A percentile compares a stretch with the other conserved stretches of the same genome.
These are phyloP conservation scores for Tolypocladium ovalisporum DNA, from an alignment of 2,329 filamentous ascomycete genomes.

Conservation along the genomic window DNA sequence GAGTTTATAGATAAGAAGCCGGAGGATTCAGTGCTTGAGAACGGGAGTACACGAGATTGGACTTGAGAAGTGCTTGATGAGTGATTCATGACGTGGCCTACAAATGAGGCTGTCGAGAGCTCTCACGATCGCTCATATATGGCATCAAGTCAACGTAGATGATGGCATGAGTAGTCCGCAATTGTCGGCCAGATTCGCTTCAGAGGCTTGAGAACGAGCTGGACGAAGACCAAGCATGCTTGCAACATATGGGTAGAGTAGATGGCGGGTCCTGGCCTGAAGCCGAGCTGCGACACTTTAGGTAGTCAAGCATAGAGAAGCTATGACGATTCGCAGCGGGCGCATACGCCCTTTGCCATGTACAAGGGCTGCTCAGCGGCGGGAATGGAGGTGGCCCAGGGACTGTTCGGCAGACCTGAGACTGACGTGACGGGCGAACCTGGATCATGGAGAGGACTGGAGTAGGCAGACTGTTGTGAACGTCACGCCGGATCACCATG, in stretches of 20 bases:
- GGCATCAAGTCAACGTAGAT: neutral
- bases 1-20: no score
- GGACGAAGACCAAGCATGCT: neutral
- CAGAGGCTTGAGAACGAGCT: neutral
- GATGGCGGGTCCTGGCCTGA: neutral
- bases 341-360: neutral
- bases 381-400: neutral
- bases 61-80: no score
- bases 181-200: neutral
- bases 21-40: no score
- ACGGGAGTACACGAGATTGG: no score
- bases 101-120: no score
- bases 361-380: neutral
- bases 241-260: neutral
- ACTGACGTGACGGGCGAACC: neutral
- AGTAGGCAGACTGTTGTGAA: neutral
- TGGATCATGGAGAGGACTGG: neutral
- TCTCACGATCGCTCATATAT: neutral
- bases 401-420: neutral
- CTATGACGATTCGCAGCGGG: neutral
- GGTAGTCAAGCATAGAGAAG: neutral
- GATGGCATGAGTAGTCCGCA: neutral
- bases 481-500: neutral
- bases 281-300: neutral
- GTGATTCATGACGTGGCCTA: neutral